phyloP scores from a whole-genome alignment of 2,329 filamentous ascomycete species.

The Fusarium siculi region DNA sequence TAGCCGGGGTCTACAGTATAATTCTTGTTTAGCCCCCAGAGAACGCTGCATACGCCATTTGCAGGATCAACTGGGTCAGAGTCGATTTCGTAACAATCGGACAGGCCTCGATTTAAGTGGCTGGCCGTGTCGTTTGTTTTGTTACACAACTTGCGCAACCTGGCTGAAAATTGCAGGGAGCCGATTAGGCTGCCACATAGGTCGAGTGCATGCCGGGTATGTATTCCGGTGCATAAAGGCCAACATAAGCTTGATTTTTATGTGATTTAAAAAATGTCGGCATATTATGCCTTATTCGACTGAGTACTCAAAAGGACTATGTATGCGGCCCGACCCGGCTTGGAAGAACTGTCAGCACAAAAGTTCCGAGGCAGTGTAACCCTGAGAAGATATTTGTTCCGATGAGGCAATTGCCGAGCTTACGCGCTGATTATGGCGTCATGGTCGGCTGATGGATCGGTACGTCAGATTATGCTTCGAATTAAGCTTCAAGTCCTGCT shows the following conservation, averaged over 20 bases:
- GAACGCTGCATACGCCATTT: background rate
- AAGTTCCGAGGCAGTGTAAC: background rate
- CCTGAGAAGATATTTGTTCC: background rate
- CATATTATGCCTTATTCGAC: background rate
- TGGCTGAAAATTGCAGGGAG: background rate
- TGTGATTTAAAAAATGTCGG: background rate
- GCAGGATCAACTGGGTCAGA: background rate
- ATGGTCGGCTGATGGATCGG: background rate
- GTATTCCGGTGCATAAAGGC: background rate
- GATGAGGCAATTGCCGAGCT: background rate
- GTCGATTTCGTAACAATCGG: background rate
- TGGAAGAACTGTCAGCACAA: background rate
- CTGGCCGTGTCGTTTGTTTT: fast-evolving
- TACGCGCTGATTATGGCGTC: background rate
- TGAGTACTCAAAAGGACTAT: background rate
- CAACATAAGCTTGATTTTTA: background rate
- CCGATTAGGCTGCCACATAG: background rate
- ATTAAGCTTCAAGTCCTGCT: background rate
- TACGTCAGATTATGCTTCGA: background rate
- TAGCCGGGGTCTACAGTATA: background rate
- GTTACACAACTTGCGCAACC: background rate
- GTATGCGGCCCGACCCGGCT: background rate
- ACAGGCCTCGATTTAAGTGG: background rate
- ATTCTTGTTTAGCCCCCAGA: background rate
- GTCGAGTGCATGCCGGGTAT: background rate